Evolutionary conservation across 2,329 filamentous ascomycete species (phyloP), one percentile per base, ranked within the genome.

Genomic region (Helminthosporium solani): DNA sequence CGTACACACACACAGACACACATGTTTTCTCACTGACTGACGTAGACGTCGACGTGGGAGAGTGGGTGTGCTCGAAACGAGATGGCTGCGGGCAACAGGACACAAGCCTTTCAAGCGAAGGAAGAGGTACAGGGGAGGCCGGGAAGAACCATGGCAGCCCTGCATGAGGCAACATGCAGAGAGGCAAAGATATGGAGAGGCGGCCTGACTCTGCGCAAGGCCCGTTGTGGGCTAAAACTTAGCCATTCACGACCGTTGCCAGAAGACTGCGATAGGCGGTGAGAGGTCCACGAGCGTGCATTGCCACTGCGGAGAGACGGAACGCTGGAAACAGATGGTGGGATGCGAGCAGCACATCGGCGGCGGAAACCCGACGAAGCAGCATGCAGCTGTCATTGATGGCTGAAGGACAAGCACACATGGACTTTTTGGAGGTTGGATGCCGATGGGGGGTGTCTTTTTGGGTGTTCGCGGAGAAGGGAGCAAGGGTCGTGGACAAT

Each of bases 161-260:
- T 45, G 33, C 37, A 46, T 23, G 39, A 39, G 25, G 7, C 19
- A 16, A 12, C 12, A 21, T 15, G 42, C 38, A 43, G 44, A 44
- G 36, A 42, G 44, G 44, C 8, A 27, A 18, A 36, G 21, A 21
- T 7, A 6, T 20, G 5, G 6, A 52, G 39, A 31, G 40, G 33
- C 28, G 48, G 33, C 12, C 37, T 25, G 23, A 44, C 41, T 36
- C 41, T 39, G 33, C 47, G 47, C 42, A 40, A 28, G 37, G 50
- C 40, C 18, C 23, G 58, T 55, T 36, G 40, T 43, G 33, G 40
- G 34, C 25, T 49, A 23, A 27, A 42, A 48, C 45, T 9, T 36
- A 46, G 36, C 58, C 58, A 62, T 39, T 60, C 51, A 61, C 20
- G 41, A 18, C 39, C 21, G 45, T 44, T 46, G 16, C 3, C 33